A percentile compares a stretch with the other conserved stretches of the same genome.
These are phyloP conservation scores for Aspergillus sergii DNA, from an alignment of 2,329 filamentous ascomycete genomes.

Conservation along the genomic window DNA sequence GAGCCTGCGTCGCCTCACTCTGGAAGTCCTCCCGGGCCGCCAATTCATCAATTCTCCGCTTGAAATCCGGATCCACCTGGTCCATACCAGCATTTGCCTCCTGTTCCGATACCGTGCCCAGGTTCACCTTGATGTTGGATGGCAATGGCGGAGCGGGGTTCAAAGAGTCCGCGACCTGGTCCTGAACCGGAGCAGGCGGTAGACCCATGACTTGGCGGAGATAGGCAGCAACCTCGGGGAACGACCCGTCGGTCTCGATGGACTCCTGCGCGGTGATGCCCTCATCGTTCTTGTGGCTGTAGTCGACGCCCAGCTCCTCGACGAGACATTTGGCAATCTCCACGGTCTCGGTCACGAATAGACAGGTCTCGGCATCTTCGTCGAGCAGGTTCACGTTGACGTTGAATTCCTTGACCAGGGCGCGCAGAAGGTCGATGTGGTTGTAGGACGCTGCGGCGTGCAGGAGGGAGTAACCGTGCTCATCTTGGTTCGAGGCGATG, in stretches of 20 bases:
- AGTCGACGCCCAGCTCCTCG: conserved; percentile 76
- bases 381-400: conserved; percentile 82
- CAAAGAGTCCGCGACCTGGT: conserved; percentile 36
- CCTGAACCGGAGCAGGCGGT: conserved; percentile 26
- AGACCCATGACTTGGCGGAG: conserved; percentile 51
- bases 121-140: conserved; percentile 73
- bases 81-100: conserved; percentile 58
- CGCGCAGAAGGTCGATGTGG: conserved; percentile 76
- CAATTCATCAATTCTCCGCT: conserved; percentile 83
- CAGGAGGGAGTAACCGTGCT: conserved; percentile 89
- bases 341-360: conserved; percentile 86
- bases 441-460: conserved; percentile 94
- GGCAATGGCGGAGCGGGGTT: conserved; percentile 66
- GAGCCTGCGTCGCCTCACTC: conserved; percentile 74
- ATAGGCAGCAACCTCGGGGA: conserved; percentile 73
- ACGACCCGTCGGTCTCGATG: conserved; percentile 77
- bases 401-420: conserved; percentile 73
- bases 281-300: conserved; percentile 67
- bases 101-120: conserved; percentile 71
- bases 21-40: conserved; percentile 83
- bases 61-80: conserved; percentile 79
- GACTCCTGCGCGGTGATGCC: conserved; percentile 80
- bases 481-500: conserved; percentile 80
- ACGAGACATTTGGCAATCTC: conserved; percentile 78
- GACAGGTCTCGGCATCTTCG: conserved; percentile 89